These are phyloP conservation scores for Centrapalus pauciflorus DNA, from an alignment of 129 eudicot species.

Conservation along the genomic window DNA sequence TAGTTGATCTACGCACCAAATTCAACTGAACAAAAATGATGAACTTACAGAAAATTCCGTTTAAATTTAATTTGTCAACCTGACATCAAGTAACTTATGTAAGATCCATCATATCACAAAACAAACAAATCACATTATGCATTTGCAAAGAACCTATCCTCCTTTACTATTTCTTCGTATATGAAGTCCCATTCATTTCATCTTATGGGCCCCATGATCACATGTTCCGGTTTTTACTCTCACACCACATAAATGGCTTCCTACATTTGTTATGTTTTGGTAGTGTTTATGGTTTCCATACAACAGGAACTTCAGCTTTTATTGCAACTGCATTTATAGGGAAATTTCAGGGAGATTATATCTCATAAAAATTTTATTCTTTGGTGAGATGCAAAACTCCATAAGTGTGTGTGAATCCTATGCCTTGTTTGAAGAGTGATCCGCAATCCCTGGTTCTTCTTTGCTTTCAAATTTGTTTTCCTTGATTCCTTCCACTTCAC, in stretches of 20 bases:
- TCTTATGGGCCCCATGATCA: not conserved
- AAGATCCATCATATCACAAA: not conserved
- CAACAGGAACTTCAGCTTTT: not conserved
- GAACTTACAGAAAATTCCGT: not conserved
- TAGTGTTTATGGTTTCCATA: not conserved
- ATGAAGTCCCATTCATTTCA: not conserved
- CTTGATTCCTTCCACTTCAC: not conserved
- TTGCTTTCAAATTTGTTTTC: not conserved
- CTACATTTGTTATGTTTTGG: not conserved
- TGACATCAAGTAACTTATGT: not conserved
- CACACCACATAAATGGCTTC: not conserved
- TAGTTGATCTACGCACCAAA: not conserved
- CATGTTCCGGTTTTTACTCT: no score
- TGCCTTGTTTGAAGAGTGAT: not conserved
- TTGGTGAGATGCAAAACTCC: not conserved
- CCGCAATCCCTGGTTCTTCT: not conserved
- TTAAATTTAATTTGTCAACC: not conserved
- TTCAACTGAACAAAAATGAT: not conserved
- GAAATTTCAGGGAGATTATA: not conserved
- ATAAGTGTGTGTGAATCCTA: not conserved
- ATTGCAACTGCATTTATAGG: not conserved
- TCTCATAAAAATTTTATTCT: not conserved
- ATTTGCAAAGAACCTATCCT: not conserved
- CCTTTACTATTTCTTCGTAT: not conserved
- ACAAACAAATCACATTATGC: not conserved